Conservation (phyloP, 2,329 filamentous ascomycete genomes). For the Madurella mycetomatis region DNA sequence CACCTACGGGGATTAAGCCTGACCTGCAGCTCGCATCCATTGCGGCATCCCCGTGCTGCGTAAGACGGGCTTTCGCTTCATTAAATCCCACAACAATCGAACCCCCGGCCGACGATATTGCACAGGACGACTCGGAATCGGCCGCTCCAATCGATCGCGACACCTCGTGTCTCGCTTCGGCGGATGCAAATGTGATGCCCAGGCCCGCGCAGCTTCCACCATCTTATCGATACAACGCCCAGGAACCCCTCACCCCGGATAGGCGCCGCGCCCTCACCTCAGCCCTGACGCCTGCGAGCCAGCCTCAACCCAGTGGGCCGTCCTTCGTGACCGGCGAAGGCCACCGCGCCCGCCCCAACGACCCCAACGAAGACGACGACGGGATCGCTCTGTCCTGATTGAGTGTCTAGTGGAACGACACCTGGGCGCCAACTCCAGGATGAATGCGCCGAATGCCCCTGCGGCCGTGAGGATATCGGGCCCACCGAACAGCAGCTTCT, state of each 20-base stretch:
- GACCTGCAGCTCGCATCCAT: constrained; percentile 8
- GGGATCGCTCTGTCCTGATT: constrained; percentile 1
- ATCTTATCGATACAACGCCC: constrained; percentile 23
- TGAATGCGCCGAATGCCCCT: constrained; percentile 25
- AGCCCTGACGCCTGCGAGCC: constrained; percentile 25
- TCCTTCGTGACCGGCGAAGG: constrained; percentile 26
- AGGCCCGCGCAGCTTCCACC: constrained; percentile 5
- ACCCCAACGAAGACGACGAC: constrained; percentile 8
- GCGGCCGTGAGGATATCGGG: constrained; percentile 86
- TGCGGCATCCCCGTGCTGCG: constrained; percentile 7
- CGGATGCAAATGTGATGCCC: constrained; percentile 18
- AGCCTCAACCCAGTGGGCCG: constrained; percentile 19
- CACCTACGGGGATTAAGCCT: constrained; percentile 7
- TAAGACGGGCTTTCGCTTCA: constrained; percentile 11
- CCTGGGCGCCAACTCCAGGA: constrained; percentile 21
- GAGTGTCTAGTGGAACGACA: constrained; percentile 10
- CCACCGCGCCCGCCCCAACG: constrained; percentile 13
- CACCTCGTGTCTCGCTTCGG: constrained; percentile 1
- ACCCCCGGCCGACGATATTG: constrained; percentile 1
- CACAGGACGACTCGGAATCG: not conserved
- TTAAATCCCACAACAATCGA: constrained; percentile 6
- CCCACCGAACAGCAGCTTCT: constrained; percentile 92
- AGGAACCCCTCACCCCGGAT: constrained; percentile 17
- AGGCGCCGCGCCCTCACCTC: constrained; percentile 5
- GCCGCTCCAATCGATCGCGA: constrained; percentile 1